Conservation (phyloP, 345 rosid species). For the Gossypium mustelinum region DNA sequence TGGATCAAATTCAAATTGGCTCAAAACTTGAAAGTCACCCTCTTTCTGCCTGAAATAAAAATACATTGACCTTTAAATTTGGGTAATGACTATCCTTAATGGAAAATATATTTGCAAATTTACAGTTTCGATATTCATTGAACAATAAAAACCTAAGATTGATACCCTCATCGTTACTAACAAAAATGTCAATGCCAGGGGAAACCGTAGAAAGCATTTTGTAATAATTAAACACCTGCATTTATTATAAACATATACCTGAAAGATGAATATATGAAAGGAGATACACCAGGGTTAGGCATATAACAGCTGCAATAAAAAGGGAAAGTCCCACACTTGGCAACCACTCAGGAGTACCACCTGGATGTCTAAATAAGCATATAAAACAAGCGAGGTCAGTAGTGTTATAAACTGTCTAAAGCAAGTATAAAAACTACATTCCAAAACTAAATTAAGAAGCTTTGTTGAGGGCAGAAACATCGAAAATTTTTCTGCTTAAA, state of each 20-base stretch:
- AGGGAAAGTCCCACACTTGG: slow-evolving; percentile 49
- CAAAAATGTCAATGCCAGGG: neutral
- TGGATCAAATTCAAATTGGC: neutral
- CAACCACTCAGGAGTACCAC: slow-evolving; percentile 86
- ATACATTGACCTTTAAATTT: neutral
- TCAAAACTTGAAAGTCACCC: neutral
- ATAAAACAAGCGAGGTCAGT: slow-evolving; percentile 13
- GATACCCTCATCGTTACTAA: neutral
- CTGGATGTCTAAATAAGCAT: slow-evolving; percentile 63
- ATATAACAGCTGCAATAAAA: slow-evolving; percentile 53
- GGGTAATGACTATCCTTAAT: neutral
- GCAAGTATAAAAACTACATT: slow-evolving; percentile 1
- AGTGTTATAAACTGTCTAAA: neutral
- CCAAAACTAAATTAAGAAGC: neutral
- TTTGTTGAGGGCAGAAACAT: neutral
- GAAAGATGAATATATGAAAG: slow-evolving; percentile 89
- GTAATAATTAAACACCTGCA: slow-evolving; percentile 40
- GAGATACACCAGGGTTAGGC: slow-evolving; percentile 73
- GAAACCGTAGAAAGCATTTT: slow-evolving; percentile 19
- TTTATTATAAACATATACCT: slow-evolving; percentile 37
- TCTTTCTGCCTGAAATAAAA: neutral
- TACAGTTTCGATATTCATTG: neutral
- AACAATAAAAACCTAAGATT: neutral
- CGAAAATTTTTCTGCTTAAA: neutral
- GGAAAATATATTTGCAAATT: neutral